A percentile compares a stretch with the other conserved stretches of the same genome.
These are phyloP conservation scores for Fusarium circinatum DNA, from an alignment of 2,329 filamentous ascomycete genomes.

Conservation along the genomic window DNA sequence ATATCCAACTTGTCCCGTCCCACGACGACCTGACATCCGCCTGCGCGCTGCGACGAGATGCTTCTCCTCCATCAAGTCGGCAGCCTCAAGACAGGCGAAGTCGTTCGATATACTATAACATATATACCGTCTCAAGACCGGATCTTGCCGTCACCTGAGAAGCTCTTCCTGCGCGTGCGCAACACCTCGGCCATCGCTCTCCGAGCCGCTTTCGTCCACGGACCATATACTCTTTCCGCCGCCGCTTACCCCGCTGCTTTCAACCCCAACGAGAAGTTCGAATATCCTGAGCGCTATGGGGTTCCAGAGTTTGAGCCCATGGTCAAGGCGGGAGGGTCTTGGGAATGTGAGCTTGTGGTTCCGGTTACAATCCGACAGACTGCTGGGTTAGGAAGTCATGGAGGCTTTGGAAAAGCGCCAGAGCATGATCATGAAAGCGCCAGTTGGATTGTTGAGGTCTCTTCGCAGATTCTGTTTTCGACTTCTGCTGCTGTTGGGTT, in stretches of 20 bases:
- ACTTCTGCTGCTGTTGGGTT: slow-evolving; percentile 87
- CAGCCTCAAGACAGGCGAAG: slow-evolving; percentile 92
- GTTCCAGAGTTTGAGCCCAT: slow-evolving; percentile 94
- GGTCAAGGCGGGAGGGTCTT: slow-evolving; percentile 91
- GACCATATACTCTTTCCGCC: slow-evolving; percentile 90
- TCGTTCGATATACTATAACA: slow-evolving; percentile 90
- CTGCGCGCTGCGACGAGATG: slow-evolving; percentile 63
- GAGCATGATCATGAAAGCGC: slow-evolving; percentile 66
- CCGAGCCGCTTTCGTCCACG: slow-evolving; percentile 94
- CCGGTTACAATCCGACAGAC: slow-evolving; percentile 80
- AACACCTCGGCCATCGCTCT: slow-evolving; percentile 92
- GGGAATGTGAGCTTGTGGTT: slow-evolving; percentile 82
- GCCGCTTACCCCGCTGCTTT: slow-evolving; percentile 87
- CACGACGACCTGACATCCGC: slow-evolving; percentile 13
- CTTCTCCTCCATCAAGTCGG: slow-evolving; percentile 91
- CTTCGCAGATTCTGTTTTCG: slow-evolving; percentile 95
- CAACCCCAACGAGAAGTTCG: slow-evolving; percentile 82
- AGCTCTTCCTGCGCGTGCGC: slow-evolving; percentile 86
- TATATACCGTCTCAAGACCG: slow-evolving; percentile 91
- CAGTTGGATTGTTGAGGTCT: slow-evolving; percentile 90
- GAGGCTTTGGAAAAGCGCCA: slow-evolving; percentile 57
- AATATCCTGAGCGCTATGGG: slow-evolving; percentile 75
- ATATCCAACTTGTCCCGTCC: neutral
- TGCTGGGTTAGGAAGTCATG: slow-evolving; percentile 60
- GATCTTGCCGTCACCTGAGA: slow-evolving; percentile 85